Evolutionary conservation across 106 monocot genomes (phyloP), one percentile per base, ranked within the genome.

Genomic region (Acanthochlamys bracteata): DNA sequence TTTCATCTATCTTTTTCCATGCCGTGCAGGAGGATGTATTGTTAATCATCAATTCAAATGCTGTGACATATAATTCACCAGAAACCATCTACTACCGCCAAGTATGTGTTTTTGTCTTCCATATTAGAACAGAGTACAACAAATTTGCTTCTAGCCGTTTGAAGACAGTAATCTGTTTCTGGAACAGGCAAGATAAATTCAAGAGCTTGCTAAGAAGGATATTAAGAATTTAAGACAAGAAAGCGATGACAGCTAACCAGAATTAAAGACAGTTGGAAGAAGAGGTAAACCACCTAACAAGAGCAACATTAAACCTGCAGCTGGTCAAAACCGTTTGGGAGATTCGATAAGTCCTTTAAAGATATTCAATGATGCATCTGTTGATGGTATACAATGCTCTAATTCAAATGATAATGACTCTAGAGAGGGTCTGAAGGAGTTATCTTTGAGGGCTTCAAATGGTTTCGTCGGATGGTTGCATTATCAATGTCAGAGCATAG

Each of bases 181-280:
- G 64, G 9, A 26, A 41, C 63, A 95, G 95, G 95, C 95, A 74
- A 60, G 90, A 47, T 62, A 84, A n/a, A 96, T 96, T 23, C 79
- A 85, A 20, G 95, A 90, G 60, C 86, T 90, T 69, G 82, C 95
- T 7, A 96, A 76, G 62, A 96, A 96, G 69, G 71, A 82, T 51
- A 90, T 96, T 57, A 90, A 90, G 66, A 96, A 84, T 67, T 78
- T 96, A 59, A 82, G 95, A 59, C 86, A 87, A 69, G 86, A 78
- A 58, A 79, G 80, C 71, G 83, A 75, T 45, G 83, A 76, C 25
- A 71, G 84, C 68, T 82, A 88, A 57, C 53, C 69, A 23, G 81
- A 85, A 60, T 83, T 74, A 25, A 92, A 85, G 69, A 52, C 69
- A 72, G 58, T 73, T n/a, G 79, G 55, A 10, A 59, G 83, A 19